These are phyloP conservation scores for Mycena crocata DNA, from an alignment of 768 basidiomycete genomes.

Conservation along the genomic window DNA sequence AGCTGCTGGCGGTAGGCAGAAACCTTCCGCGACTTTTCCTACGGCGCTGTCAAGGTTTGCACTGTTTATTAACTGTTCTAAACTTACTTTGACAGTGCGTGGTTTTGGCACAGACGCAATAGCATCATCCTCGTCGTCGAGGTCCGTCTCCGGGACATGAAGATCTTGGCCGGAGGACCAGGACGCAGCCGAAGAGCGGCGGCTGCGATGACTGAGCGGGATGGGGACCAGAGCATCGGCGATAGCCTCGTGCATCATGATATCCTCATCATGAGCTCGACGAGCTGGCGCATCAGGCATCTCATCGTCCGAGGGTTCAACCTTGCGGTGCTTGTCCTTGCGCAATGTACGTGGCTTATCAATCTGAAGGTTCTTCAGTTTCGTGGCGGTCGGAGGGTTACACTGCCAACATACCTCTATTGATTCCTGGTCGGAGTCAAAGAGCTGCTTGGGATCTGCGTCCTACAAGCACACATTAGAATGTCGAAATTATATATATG, in stretches of 20 bases:
- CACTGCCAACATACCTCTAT: too few relatives aligned
- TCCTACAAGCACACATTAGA: not conserved
- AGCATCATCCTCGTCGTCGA: not conserved
- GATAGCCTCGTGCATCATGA: not conserved
- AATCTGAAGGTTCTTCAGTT: not conserved
- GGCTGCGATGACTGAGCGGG: not conserved
- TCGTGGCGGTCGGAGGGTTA: too few relatives aligned
- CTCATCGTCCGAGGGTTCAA: not conserved
- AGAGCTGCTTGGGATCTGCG: not conserved
- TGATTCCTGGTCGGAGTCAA: too few relatives aligned
- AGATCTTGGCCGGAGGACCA: not conserved
- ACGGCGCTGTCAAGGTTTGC: not conserved
- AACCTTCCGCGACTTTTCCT: not conserved
- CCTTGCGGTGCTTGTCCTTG: not conserved
- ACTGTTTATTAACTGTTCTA: not conserved
- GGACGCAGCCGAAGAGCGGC: not conserved
- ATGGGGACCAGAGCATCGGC: not conserved
- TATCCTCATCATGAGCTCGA: not conserved
- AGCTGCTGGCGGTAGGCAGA: slow-evolving; percentile 2
- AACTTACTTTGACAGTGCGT: not conserved
- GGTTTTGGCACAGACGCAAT: not conserved
- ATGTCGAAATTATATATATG: not conserved
- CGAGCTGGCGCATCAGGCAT: not conserved
- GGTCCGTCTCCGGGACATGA: not conserved
- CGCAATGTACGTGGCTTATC: not conserved